Conservation (phyloP, 208 protist genomes). For the Acanthamoeba royreba region DNA sequence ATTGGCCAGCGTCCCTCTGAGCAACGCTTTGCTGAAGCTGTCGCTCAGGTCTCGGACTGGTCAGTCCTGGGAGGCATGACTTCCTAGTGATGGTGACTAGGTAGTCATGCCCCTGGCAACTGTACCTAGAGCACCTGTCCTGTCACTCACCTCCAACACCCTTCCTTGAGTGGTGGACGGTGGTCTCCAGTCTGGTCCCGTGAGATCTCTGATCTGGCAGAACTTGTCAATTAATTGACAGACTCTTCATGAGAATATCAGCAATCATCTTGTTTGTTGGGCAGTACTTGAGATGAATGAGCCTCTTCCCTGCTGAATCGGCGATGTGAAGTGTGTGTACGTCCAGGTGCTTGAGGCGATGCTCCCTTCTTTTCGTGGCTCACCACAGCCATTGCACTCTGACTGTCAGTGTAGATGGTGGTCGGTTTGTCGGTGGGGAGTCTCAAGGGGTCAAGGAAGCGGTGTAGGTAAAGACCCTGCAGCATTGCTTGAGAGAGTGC, state of each 20-base stretch:
- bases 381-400: not conserved
- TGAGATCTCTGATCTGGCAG: not conserved
- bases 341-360: not conserved
- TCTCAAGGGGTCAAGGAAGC: not conserved
- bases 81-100: too few relatives aligned
- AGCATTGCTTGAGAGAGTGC: not conserved
- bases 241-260: not conserved
- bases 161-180: constrained; percentile 7
- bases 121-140: not conserved
- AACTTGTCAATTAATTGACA: not conserved
- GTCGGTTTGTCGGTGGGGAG: not conserved
- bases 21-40: too few relatives aligned
- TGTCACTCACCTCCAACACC: constrained; percentile 14
- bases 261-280: not conserved
- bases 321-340: not conserved
- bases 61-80: too few relatives aligned
- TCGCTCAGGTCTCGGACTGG: too few relatives aligned
- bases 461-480: not conserved
- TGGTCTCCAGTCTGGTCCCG: not conserved
- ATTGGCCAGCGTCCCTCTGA: too few relatives aligned
- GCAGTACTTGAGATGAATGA: not conserved
- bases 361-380: not conserved
- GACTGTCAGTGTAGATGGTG: not conserved
- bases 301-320: not conserved
- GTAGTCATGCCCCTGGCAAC: too few relatives aligned